These are phyloP conservation scores for Baorangia bicolor DNA, from an alignment of 768 basidiomycete species.

Conservation along the genomic window DNA sequence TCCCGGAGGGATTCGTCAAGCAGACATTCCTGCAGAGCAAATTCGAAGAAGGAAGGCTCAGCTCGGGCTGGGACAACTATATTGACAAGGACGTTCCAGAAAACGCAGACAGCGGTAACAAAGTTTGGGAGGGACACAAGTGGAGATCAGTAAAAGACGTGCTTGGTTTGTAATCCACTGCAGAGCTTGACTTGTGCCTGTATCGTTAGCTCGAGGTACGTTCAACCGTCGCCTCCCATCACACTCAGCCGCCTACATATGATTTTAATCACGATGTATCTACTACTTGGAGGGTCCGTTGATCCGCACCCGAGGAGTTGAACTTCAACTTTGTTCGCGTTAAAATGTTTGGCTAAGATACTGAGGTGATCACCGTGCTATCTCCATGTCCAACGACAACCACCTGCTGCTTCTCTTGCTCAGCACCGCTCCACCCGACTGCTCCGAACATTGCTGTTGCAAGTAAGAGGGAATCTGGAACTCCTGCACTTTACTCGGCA, in stretches of 20 bases:
- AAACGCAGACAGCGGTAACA: slow-evolving; percentile 32
- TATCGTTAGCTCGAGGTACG: neutral
- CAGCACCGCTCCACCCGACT: slow-evolving; percentile 27
- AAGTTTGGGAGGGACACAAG: slow-evolving; percentile 33
- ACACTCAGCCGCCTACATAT: neutral
- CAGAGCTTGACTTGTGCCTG: neutral
- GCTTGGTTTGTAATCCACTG: slow-evolving; percentile 20
- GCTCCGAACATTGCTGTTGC: slow-evolving; percentile 33
- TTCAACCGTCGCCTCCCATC: slow-evolving; percentile 1
- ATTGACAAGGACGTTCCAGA: slow-evolving; percentile 31
- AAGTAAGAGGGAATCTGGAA: slow-evolving; percentile 37
- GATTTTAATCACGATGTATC: neutral
- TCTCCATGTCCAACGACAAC: slow-evolving; percentile 19
- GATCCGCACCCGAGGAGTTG: neutral
- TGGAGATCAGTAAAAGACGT: slow-evolving; percentile 32
- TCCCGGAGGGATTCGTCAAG: slow-evolving; percentile 31
- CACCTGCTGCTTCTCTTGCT: slow-evolving; percentile 22
- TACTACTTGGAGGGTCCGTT: neutral
- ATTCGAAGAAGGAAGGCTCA: slow-evolving; percentile 30
- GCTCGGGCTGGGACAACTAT: slow-evolving; percentile 36
- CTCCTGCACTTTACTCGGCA: slow-evolving; percentile 35
- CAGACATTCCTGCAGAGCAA: slow-evolving; percentile 32
- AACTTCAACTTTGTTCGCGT: neutral
- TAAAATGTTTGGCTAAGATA: neutral
- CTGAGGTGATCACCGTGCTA: neutral